Evolutionary conservation across 2,329 filamentous ascomycete species (phyloP).

Genomic region (Trichoderma polysporum): DNA sequence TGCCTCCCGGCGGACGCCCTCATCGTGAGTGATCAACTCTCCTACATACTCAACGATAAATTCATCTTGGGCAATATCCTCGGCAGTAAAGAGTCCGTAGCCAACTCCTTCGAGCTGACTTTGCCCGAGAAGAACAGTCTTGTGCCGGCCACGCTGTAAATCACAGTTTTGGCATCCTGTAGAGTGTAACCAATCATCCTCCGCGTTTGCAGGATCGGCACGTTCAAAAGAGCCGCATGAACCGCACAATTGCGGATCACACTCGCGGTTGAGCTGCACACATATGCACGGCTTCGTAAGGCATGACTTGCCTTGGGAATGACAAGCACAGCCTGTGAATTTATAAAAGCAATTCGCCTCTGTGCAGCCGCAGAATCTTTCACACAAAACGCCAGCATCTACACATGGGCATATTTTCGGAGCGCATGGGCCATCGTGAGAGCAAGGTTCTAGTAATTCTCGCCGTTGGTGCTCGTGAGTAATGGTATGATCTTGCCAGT

Average conservation of each 20-base stretch:
- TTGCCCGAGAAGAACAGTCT: conserved; percentile 66
- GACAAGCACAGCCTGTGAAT: conserved; percentile 67
- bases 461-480: conserved; percentile 57
- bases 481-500: conserved; percentile 56
- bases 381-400: conserved; percentile 62
- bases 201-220: conserved; percentile 66
- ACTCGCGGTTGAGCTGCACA: conserved; percentile 71
- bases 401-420: conserved; percentile 62
- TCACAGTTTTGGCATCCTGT: conserved; percentile 70
- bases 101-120: conserved; percentile 68
- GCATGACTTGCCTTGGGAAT: conserved; percentile 59
- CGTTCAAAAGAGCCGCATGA: conserved; percentile 68
- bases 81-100: conserved; percentile 72
- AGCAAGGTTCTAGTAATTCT: conserved; percentile 63
- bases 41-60: conserved; percentile 81
- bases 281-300: conserved; percentile 66
- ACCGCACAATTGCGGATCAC: conserved; percentile 73
- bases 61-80: conserved; percentile 65
- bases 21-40: conserved; percentile 69
- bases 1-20: conserved; percentile 67
- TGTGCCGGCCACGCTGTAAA: conserved; percentile 66
- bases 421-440: conserved; percentile 67
- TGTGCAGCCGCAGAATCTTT: conserved; percentile 68
- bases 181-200: conserved; percentile 55
- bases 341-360: conserved; percentile 59